Conservation (phyloP, 2,329 filamentous ascomycete genomes). For the Coleophoma eucalyptorum region DNA sequence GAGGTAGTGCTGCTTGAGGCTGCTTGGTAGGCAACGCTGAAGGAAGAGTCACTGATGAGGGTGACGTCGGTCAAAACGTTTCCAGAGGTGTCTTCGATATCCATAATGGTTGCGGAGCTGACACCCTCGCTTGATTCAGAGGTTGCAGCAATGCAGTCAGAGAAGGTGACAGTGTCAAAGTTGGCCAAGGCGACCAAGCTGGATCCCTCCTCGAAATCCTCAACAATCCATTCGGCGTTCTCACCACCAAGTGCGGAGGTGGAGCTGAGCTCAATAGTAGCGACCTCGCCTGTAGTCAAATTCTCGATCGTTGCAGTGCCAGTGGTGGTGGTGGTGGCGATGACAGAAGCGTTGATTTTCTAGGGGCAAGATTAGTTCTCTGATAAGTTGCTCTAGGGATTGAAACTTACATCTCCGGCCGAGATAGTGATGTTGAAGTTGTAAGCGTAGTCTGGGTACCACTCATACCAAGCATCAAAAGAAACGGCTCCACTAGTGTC, state of each 20-base stretch:
- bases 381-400: too few relatives aligned
- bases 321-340: conserved; percentile 30
- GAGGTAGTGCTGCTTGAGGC: too few relatives aligned
- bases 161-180: conserved; percentile 43
- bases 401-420: conserved; percentile 32
- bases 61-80: conserved; percentile 17
- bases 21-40: not conserved
- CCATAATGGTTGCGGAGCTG: conserved; percentile 32
- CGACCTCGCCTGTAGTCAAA: conserved; percentile 35
- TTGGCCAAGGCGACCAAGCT: conserved; percentile 39
- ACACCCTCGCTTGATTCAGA: conserved; percentile 18
- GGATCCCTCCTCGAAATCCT: conserved; percentile 40
- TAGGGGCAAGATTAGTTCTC: too few relatives aligned
- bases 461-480: conserved; percentile 56
- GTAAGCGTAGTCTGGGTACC: conserved; percentile 51
- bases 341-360: conserved; percentile 32
- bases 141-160: conserved; percentile 28
- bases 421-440: conserved; percentile 41
- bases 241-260: conserved; percentile 18
- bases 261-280: conserved; percentile 33
- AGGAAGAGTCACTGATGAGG: not conserved
- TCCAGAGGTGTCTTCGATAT: conserved; percentile 32
- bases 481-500: conserved; percentile 36
- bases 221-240: conserved; percentile 47
- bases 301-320: conserved; percentile 42